Evolutionary conservation across 73 alveolate genomes (phyloP).

Genomic region (Paramecium sexaurelia): DNA sequence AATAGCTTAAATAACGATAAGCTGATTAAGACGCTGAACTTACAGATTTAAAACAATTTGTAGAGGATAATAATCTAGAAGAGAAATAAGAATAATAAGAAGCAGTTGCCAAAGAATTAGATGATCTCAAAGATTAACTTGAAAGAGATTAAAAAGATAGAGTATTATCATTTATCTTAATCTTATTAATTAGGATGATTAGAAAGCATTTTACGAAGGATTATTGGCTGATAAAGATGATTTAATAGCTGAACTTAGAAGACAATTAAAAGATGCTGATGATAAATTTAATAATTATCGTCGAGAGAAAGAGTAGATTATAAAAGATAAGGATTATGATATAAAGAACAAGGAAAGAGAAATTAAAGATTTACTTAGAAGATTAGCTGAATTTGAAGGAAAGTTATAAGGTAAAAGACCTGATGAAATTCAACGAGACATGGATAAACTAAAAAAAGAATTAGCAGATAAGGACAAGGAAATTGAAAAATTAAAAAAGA

Average conservation of each 20-base stretch:
- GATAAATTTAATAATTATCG: constrained; percentile 2
- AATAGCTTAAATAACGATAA: constrained; percentile 9
- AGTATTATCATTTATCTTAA: background rate
- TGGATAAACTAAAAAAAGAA: constrained; percentile 1
- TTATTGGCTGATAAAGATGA: constrained; percentile 35
- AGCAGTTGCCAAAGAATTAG: background rate
- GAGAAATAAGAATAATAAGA: background rate
- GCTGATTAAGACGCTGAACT: constrained; percentile 41
- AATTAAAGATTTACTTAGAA: constrained; percentile 14
- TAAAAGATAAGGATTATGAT: constrained; percentile 41
- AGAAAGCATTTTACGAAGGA: constrained; percentile 30
- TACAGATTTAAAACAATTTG: background rate
- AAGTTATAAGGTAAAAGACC: constrained; percentile 41
- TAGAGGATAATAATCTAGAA: constrained; percentile 15
- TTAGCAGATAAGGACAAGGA: constrained; percentile 24
- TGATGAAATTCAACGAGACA: constrained; percentile 27
- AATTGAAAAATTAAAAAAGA: constrained; percentile 32
- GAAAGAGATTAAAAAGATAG: constrained; percentile 20
- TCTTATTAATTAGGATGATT: background rate
- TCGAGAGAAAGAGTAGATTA: background rate
- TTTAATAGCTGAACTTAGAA: background rate
- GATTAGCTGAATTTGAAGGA: constrained; percentile 24
- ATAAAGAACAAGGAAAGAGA: constrained; percentile 34
- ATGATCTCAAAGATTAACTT: background rate
- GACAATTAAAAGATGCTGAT: background rate